phyloP scores from a whole-genome alignment of 1,284 basidiomycete species.

The Boletus mariae region DNA sequence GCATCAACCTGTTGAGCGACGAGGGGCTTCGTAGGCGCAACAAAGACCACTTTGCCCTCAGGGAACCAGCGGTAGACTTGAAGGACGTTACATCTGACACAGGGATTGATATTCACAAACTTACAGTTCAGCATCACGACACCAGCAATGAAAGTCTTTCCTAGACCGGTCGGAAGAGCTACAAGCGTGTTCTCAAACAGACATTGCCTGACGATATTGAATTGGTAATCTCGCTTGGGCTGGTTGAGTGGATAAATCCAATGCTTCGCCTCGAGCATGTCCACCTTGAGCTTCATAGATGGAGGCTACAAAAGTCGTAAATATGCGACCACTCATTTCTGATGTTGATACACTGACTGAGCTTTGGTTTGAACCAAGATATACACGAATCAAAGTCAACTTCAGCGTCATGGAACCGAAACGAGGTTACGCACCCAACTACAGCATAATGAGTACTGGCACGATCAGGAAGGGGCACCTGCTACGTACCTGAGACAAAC shows the following conservation, averaged over 20 bases:
- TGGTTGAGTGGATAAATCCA: constrained; percentile 94
- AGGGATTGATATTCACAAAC: constrained; percentile 21
- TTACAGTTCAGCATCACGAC: constrained; percentile 93
- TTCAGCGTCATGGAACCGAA: not conserved
- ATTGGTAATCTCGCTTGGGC: constrained; percentile 91
- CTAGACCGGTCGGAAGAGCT: constrained; percentile 92
- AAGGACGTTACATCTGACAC: constrained; percentile 4
- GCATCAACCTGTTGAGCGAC: constrained; percentile 95
- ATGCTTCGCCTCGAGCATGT: constrained; percentile 75
- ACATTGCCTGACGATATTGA: constrained; percentile 85
- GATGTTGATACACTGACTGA: constrained; percentile 20
- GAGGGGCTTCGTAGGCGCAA: constrained; percentile 94
- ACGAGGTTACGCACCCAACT: constrained; percentile 46
- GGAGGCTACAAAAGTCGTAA: constrained; percentile 47
- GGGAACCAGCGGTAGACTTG: constrained; percentile 93
- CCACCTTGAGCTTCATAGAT: constrained; percentile 73
- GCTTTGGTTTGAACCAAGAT: constrained; percentile 18
- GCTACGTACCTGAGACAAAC: constrained; percentile 53
- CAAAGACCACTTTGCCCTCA: constrained; percentile 89
- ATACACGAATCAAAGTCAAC: constrained; percentile 6
- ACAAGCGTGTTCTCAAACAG: constrained; percentile 95
- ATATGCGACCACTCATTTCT: constrained; percentile 1
- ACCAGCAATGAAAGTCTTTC: constrained; percentile 98
- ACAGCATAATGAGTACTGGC: constrained; percentile 13
- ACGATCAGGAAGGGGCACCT: not conserved